Evolutionary conservation across 1,139 yeast genomes (phyloP).

Genomic region (Hanseniaspora gamundiae): DNA sequence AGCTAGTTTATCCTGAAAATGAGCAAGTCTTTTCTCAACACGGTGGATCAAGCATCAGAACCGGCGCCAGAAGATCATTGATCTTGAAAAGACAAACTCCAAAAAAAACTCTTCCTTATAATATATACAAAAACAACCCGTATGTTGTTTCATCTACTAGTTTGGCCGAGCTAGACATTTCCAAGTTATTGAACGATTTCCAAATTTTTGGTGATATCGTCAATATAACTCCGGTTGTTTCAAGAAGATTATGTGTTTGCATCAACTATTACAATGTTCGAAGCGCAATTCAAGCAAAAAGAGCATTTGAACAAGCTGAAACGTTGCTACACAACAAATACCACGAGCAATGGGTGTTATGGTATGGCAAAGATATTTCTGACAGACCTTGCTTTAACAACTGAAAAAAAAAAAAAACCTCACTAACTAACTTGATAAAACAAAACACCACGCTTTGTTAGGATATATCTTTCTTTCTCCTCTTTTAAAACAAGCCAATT

Average conservation of each 20-base stretch:
- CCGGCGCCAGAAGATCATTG: constrained; percentile 31
- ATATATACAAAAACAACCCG: constrained; percentile 17
- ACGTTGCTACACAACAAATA: constrained; percentile 37
- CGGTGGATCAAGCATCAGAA: constrained; percentile 12
- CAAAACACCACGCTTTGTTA: no score
- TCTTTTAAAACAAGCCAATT: no score
- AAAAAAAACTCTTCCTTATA: constrained; percentile 4
- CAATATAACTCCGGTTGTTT: constrained; percentile 57
- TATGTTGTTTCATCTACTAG: constrained; percentile 21
- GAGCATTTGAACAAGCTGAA: constrained; percentile 26
- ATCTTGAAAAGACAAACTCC: constrained; percentile 26
- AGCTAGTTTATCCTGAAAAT: constrained; percentile 6
- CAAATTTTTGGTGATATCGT: constrained; percentile 45
- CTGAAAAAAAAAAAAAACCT: no score
- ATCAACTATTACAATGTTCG: constrained; percentile 51
- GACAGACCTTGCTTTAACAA: constrained; percentile 37
- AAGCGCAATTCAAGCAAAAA: constrained; percentile 54
- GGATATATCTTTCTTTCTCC: no score
- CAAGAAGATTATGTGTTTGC: constrained; percentile 49
- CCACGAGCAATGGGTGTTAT: constrained; percentile 42
- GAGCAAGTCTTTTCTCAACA: constrained; percentile 9
- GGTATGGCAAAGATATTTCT: constrained; percentile 59
- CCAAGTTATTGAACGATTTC: constrained; percentile 39
- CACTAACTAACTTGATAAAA: no score
- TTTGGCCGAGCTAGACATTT: constrained; percentile 29